These are phyloP conservation scores for Myriosclerotinia duriaeana DNA, from an alignment of 2,329 filamentous ascomycete genomes.

Conservation along the genomic window DNA sequence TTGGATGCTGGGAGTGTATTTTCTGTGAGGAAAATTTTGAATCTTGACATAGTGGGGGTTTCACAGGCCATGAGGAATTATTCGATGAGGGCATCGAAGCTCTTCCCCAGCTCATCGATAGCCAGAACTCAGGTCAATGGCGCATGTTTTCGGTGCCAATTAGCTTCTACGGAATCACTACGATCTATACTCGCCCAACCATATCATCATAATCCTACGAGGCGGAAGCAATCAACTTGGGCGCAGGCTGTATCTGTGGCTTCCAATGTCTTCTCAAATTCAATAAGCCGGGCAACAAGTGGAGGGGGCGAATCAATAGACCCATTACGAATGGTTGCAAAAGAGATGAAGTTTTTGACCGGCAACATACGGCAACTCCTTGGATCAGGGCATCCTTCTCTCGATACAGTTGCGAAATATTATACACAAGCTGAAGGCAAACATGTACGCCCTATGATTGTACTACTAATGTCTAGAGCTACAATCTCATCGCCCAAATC, in stretches of 20 bases:
- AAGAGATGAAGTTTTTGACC: slow-evolving; percentile 94
- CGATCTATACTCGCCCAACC: slow-evolving; percentile 27
- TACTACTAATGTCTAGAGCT: slow-evolving; percentile 93
- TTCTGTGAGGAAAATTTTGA: background rate
- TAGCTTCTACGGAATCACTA: slow-evolving; percentile 27
- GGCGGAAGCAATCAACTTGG: slow-evolving; percentile 64
- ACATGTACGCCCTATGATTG: slow-evolving; percentile 90
- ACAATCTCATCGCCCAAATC: slow-evolving; percentile 75
- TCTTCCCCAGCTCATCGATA: slow-evolving; percentile 43
- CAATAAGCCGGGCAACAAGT: slow-evolving; percentile 53
- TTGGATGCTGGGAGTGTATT: background rate
- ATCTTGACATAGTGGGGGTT: slow-evolving; percentile 12
- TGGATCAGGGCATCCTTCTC: slow-evolving; percentile 87
- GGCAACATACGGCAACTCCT: slow-evolving; percentile 92
- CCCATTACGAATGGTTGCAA: slow-evolving; percentile 84
- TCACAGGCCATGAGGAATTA: slow-evolving; percentile 53
- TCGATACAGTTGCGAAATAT: slow-evolving; percentile 96
- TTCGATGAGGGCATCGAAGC: slow-evolving; percentile 50
- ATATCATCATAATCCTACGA: slow-evolving; percentile 42
- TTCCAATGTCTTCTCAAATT: slow-evolving; percentile 69
- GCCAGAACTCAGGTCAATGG: slow-evolving; percentile 43
- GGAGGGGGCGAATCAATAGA: slow-evolving; percentile 74
- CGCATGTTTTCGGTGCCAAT: slow-evolving; percentile 45
- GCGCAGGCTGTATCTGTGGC: slow-evolving; percentile 71
- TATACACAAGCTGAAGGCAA: slow-evolving; percentile 97